These are phyloP conservation scores for Zizania latifolia DNA, from an alignment of 176 grass and related monocot species.

Conservation along the genomic window DNA sequence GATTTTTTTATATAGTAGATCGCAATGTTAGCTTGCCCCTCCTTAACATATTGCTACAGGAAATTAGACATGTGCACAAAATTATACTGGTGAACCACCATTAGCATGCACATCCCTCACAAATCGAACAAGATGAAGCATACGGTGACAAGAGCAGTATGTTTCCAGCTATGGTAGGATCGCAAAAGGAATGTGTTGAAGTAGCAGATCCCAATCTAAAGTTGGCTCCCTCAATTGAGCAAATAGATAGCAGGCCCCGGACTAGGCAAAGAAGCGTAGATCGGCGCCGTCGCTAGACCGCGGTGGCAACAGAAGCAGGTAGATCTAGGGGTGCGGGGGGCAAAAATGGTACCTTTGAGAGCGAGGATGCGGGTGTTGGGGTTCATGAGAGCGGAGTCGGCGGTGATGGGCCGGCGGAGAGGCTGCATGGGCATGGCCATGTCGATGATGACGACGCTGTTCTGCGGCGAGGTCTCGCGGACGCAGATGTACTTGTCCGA, in stretches of 20 bases:
- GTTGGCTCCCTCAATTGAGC: background rate
- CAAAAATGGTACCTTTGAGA: slow-evolving; percentile 99
- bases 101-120: background rate
- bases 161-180: background rate
- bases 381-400: slow-evolving; percentile 97
- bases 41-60: background rate
- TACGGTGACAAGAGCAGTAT: background rate
- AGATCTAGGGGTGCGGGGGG: slow-evolving; percentile 11
- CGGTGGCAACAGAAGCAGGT: background rate
- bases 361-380: slow-evolving; percentile 92
- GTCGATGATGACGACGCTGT: slow-evolving; percentile 95
- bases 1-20: background rate
- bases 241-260: background rate
- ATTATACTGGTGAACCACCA: background rate
- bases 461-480: slow-evolving; percentile 94
- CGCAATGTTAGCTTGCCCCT: background rate
- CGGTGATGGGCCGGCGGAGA: slow-evolving; percentile 87
- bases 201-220: background rate
- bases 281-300: background rate
- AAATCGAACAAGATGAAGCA: background rate
- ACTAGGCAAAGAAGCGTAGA: background rate
- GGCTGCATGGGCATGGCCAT: slow-evolving; percentile 96
- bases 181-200: background rate
- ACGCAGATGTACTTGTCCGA: slow-evolving; percentile 98
- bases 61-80: background rate